Conservation (phyloP, 495 filamentous ascomycete genomes). For the Aspergillus nanangensis region DNA sequence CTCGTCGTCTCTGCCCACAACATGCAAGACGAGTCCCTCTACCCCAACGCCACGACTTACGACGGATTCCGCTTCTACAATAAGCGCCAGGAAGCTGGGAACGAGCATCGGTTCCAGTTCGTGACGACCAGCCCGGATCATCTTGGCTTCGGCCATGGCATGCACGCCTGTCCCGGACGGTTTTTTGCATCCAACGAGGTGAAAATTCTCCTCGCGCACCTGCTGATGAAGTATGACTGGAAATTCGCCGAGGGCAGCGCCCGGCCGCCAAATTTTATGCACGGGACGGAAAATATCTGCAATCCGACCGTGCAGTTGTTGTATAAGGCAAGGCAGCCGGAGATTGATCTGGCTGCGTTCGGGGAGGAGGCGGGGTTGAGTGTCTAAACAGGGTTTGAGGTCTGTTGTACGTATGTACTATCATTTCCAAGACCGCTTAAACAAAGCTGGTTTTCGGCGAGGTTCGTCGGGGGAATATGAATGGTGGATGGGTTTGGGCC, state of each 20-base stretch:
- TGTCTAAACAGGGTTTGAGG: neutral
- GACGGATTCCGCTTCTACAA: constrained; percentile 45
- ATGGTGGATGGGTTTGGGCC: no score
- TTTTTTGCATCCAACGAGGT: constrained; percentile 49
- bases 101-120: constrained; percentile 39
- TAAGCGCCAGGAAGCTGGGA: constrained; percentile 36
- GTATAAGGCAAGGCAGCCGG: constrained; percentile 23
- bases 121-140: constrained; percentile 41
- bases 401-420: neutral
- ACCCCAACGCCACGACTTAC: constrained; percentile 37
- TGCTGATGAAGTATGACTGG: constrained; percentile 54
- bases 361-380: constrained; percentile 14
- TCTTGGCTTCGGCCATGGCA: constrained; percentile 44
- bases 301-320: constrained; percentile 27
- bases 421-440: neutral
- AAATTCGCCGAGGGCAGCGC: constrained; percentile 22
- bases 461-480: no score
- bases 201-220: constrained; percentile 39
- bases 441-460: no score
- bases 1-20: constrained; percentile 30
- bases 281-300: constrained; percentile 23
- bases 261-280: constrained; percentile 22
- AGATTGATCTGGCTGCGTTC: constrained; percentile 22
- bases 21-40: constrained; percentile 36
- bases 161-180: constrained; percentile 51